phyloP scores from a whole-genome alignment of 2,329 filamentous ascomycete genomes.

The Verticillium nubilum region DNA sequence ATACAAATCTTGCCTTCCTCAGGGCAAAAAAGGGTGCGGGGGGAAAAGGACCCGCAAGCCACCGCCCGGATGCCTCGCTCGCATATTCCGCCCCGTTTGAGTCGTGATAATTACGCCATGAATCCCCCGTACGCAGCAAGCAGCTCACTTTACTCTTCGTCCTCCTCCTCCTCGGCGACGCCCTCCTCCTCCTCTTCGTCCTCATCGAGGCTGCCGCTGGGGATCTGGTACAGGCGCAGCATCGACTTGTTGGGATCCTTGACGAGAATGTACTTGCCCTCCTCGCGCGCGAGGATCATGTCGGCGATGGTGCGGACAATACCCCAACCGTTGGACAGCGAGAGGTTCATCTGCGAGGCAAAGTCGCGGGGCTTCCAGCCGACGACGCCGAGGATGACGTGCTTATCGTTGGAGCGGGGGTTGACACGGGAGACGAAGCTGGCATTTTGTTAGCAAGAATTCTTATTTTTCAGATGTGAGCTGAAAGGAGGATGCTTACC shows the following conservation, averaged over 20 bases:
- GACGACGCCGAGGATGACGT: constrained; percentile 90
- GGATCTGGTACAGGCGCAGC: constrained; percentile 88
- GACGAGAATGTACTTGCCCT: constrained; percentile 76
- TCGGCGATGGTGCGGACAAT: constrained; percentile 98
- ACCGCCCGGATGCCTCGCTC: not conserved
- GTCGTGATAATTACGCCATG: not conserved
- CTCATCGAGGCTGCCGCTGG: constrained; percentile 77
- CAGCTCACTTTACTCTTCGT: constrained; percentile 21
- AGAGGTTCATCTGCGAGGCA: constrained; percentile 95
- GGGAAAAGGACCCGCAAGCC: not conserved
- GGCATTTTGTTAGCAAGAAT: constrained; percentile 19
- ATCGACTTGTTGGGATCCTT: constrained; percentile 98
- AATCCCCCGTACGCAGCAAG: not conserved
- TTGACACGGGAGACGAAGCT: constrained; percentile 94
- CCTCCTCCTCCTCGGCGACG: constrained; percentile 41
- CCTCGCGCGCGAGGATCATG: constrained; percentile 74
- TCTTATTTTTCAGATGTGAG: not conserved
- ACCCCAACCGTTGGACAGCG: constrained; percentile 95
- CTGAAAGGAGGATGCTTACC: constrained; percentile 48
- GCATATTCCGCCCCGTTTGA: not conserved
- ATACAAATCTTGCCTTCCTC: constrained; percentile 1
- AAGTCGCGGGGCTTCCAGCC: constrained; percentile 99
- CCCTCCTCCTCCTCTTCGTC: constrained; percentile 58
- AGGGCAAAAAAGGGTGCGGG: not conserved
- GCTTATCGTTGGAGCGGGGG: constrained; percentile 87